A percentile compares a stretch with the other conserved stretches of the same genome.
These are phyloP conservation scores for Asterophora lycoperdoides DNA, from an alignment of 768 basidiomycete genomes.

Conservation along the genomic window DNA sequence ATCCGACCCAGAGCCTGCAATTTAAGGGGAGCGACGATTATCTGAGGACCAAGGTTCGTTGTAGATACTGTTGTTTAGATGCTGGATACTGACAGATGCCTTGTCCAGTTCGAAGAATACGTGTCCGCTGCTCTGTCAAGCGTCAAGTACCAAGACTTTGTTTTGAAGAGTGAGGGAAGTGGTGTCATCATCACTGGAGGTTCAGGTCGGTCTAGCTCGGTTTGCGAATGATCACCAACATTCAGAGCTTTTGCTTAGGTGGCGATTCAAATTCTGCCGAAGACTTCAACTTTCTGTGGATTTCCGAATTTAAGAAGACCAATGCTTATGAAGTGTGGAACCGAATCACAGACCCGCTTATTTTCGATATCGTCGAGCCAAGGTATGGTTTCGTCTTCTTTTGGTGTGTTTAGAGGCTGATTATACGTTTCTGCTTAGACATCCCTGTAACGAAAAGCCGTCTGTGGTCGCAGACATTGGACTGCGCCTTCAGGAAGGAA, in stretches of 20 bases:
- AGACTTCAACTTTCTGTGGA: slow-evolving; percentile 88
- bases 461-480: slow-evolving; percentile 90
- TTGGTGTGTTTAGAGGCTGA: neutral
- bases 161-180: slow-evolving; percentile 58
- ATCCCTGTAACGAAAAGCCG: slow-evolving; percentile 90
- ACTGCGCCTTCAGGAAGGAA: slow-evolving; percentile 85
- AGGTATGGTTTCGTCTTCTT: slow-evolving; percentile 45
- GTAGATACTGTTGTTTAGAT: neutral
- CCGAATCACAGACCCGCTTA: slow-evolving; percentile 78
- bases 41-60: slow-evolving; percentile 70
- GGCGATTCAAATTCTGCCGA: slow-evolving; percentile 56
- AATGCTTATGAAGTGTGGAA: slow-evolving; percentile 91
- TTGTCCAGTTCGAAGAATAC: slow-evolving; percentile 84
- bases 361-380: slow-evolving; percentile 96
- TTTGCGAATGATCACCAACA: too few relatives aligned
- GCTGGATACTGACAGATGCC: neutral
- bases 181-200: slow-evolving; percentile 69
- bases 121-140: slow-evolving; percentile 82
- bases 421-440: slow-evolving; percentile 40
- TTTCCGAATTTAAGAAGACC: slow-evolving; percentile 83
- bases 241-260: slow-evolving; percentile 25
- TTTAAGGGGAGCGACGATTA: slow-evolving; percentile 98
- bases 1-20: slow-evolving; percentile 63
- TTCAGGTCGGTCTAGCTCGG: slow-evolving; percentile 33
- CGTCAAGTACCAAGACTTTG: slow-evolving; percentile 87